A percentile compares a stretch with the other conserved stretches of the same genome.
phyloP scores from a whole-genome alignment of 2,329 filamentous ascomycete genomes.

The Hirsutella rhossiliensis region DNA sequence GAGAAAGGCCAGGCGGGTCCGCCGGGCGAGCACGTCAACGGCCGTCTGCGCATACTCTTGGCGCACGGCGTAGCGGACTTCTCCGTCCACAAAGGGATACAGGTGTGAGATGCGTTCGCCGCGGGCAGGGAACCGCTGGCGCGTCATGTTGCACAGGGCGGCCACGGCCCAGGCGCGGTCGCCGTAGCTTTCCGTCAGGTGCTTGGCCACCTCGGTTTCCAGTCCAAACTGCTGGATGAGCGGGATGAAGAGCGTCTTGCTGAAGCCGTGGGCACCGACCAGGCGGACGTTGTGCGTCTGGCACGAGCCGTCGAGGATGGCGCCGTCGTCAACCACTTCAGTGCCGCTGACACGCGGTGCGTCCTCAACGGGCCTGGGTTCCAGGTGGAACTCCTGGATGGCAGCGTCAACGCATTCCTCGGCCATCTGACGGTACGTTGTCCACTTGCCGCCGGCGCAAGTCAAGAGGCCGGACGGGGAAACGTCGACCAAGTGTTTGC shows the following conservation, averaged over 20 bases:
- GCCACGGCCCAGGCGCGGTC: conserved; percentile 60
- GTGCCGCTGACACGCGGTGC: conserved; percentile 59
- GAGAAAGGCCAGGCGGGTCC: conserved; percentile 63
- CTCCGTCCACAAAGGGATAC: conserved; percentile 64
- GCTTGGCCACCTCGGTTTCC: conserved; percentile 27
- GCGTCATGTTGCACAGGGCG: not conserved
- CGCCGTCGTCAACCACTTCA: conserved; percentile 48
- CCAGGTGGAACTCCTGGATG: conserved; percentile 51
- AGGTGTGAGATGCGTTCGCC: conserved; percentile 50
- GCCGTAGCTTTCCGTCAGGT: conserved; percentile 29
- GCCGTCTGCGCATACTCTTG: conserved; percentile 64
- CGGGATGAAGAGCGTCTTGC: conserved; percentile 75
- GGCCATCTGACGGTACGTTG: conserved; percentile 80
- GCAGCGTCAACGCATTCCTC: conserved; percentile 76
- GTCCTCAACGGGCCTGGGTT: conserved; percentile 41
- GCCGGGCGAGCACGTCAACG: conserved; percentile 57
- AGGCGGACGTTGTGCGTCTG: conserved; percentile 64
- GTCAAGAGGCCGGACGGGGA: conserved; percentile 67
- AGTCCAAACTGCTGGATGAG: conserved; percentile 23
- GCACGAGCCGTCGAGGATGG: conserved; percentile 55
- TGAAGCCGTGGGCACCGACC: conserved; percentile 71
- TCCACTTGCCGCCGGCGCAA: conserved; percentile 79
- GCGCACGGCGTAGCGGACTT: conserved; percentile 59
- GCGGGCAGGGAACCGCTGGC: conserved; percentile 31
- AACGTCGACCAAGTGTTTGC: conserved; percentile 67